Evolutionary conservation across 495 filamentous ascomycete species (phyloP), one percentile per base, ranked within the genome.

Genomic region (Penicillium pancosmium): DNA sequence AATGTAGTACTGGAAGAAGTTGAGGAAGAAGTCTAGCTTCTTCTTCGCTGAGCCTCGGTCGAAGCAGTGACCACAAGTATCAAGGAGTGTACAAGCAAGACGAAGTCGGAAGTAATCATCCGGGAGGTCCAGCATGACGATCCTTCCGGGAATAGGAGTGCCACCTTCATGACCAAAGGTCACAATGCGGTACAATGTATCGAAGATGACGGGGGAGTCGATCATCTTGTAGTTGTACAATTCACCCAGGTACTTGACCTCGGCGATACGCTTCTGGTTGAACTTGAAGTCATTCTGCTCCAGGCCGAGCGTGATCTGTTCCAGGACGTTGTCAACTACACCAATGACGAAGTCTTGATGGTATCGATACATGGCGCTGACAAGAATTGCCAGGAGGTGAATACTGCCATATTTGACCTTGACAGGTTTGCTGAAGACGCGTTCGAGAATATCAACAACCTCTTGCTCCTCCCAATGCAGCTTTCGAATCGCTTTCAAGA

Each of bases 381-480:
- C 84, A n/a, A 98, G 84, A 55, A 97, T 91, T 2, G 93, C 93
- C 52, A 99, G 84, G 43, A 97, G 86, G 71, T 98, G 91, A 64
- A 99, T 92, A 63, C 96, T 97, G 66, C 92, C 91, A 70, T 94
- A 99, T 70, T 96, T 96, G 75, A 99, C 90, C 72, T 97, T 98
- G 34, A 91, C 91, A 15, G 96, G 93, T 68, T 96, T 97, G 53
- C 91, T 89, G 68, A 98, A 98, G 38, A 97, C 85, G 70, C 93
- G 96, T 69, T 91, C 88, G 19, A 99, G 76, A 49, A 95, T 88
- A 36, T 82, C 80, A 18, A 96, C 90, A 48, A 96, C 87, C 71
- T 97, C 91, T 47, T 80, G 78, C 66, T 98, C 92, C 70, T 98
- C 95, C 94, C 94, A 99, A 66, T 99, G 93, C 18, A 99, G 84